Percentiles rank a stretch among this genome's conserved stretches.
Evolutionary conservation across 805 yeast species (phyloP).

Genomic region (Candida nanaspora): DNA sequence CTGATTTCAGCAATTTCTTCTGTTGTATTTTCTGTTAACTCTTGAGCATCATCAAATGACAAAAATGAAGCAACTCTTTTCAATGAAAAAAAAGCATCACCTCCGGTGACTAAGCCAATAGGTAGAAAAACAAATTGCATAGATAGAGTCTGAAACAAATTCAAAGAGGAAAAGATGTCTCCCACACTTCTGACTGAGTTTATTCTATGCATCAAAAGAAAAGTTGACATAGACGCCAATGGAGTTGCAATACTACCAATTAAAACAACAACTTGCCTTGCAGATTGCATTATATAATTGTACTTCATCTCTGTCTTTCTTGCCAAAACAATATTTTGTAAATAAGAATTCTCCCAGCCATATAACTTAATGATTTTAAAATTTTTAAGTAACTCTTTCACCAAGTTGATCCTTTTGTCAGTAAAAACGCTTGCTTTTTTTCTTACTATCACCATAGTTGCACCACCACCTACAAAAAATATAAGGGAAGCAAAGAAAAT

Average conservation of each 20-base stretch:
- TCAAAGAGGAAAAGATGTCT: slow-evolving; percentile 58
- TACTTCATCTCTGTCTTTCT: slow-evolving; percentile 57
- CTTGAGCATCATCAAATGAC: slow-evolving; percentile 30
- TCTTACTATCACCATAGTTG: slow-evolving; percentile 46
- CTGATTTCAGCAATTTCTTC: slow-evolving; percentile 11
- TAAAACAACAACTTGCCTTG: slow-evolving; percentile 52
- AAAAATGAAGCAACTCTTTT: slow-evolving; percentile 49
- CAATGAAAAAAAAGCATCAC: slow-evolving; percentile 59
- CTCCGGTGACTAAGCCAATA: slow-evolving; percentile 54
- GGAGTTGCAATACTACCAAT: slow-evolving; percentile 53
- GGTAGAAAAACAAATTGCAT: slow-evolving; percentile 64
- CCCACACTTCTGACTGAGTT: slow-evolving; percentile 43
- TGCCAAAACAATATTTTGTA: slow-evolving; percentile 40
- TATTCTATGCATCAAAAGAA: slow-evolving; percentile 32
- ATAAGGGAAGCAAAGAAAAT: slow-evolving; percentile 42
- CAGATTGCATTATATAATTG: slow-evolving; percentile 52
- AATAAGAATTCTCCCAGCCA: slow-evolving; percentile 84
- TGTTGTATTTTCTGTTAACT: slow-evolving; percentile 26
- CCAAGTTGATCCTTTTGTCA: slow-evolving; percentile 66
- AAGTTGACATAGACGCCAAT: slow-evolving; percentile 60
- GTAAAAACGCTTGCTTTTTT: slow-evolving; percentile 53
- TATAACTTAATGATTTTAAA: slow-evolving; percentile 79
- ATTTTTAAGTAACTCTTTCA: slow-evolving; percentile 73
- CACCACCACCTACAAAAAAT: slow-evolving; percentile 37
- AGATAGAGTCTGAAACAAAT: slow-evolving; percentile 55